Evolutionary conservation across 169 alveolate species (phyloP).

Genomic region (Amoebophrya sp.): DNA sequence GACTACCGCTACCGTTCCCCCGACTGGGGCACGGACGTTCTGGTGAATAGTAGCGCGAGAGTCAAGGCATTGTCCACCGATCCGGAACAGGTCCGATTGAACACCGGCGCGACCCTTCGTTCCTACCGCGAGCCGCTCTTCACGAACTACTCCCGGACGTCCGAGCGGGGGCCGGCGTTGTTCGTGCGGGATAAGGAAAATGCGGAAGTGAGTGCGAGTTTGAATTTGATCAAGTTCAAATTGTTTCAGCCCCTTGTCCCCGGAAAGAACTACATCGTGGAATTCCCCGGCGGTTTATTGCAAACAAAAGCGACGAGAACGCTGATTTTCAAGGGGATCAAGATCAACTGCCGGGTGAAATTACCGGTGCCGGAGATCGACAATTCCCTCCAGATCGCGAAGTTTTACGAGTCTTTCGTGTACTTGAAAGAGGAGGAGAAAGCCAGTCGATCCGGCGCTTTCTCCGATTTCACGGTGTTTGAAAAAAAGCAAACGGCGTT

Average conservation of each 20-base stretch:
- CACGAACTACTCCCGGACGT: conserved; percentile 7
- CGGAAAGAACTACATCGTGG: neutral
- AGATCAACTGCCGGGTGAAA: neutral
- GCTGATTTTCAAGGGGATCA: neutral
- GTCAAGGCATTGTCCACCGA: neutral
- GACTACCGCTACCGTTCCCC: neutral
- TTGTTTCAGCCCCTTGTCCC: neutral
- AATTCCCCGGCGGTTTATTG: neutral
- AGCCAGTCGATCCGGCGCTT: neutral
- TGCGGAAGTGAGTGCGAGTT: neutral
- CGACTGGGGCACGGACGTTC: neutral
- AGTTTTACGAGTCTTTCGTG: neutral
- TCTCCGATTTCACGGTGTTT: neutral
- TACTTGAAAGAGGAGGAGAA: neutral
- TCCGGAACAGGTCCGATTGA: neutral
- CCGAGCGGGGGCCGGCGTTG: conserved; percentile 15
- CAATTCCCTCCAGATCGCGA: neutral
- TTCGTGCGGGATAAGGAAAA: neutral
- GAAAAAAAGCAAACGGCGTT: neutral
- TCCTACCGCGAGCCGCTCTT: neutral
- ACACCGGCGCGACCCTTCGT: neutral
- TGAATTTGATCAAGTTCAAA: neutral
- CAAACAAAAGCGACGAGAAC: neutral
- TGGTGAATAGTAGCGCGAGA: neutral
- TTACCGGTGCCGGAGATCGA: neutral